phyloP scores from a whole-genome alignment of 495 filamentous ascomycete genomes.

The Hyphodiscus hymeniophilus region DNA sequence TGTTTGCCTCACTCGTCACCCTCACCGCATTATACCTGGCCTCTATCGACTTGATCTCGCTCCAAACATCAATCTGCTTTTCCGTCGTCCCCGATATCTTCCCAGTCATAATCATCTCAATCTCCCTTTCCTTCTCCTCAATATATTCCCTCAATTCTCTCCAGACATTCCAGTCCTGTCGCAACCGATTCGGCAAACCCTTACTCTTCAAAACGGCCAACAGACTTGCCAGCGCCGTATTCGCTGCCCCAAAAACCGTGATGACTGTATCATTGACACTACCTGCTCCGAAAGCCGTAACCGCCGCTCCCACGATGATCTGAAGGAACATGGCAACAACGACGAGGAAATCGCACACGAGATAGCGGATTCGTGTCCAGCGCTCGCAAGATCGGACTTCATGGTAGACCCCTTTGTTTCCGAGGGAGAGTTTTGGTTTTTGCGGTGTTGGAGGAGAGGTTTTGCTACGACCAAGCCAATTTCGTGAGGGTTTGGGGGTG shows the following conservation, averaged over 20 bases:
- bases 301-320: constrained; percentile 25
- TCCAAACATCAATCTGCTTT: constrained; percentile 10
- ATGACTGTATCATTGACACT: constrained; percentile 12
- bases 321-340: constrained; percentile 20
- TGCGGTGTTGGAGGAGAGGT: not conserved
- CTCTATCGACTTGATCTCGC: constrained; percentile 6
- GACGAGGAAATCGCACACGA: constrained; percentile 8
- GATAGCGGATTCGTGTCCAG: constrained; percentile 1
- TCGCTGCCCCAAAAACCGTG: constrained; percentile 25
- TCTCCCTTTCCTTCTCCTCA: constrained; percentile 21
- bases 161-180: constrained; percentile 25
- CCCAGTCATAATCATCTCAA: constrained; percentile 14
- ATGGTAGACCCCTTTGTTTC: constrained; percentile 19
- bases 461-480: constrained; percentile 1
- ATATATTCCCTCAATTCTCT: constrained; percentile 25
- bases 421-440: constrained; percentile 1
- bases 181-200: constrained; percentile 25
- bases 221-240: constrained; percentile 26
- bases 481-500: not conserved
- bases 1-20: constrained; percentile 11
- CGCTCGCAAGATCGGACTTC: constrained; percentile 7
- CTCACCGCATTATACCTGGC: constrained; percentile 8
- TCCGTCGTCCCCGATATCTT: not conserved
- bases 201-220: constrained; percentile 27
- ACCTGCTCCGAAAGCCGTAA: constrained; percentile 26